Base-by-base conservation (phyloP, 73 alveolate species). In the Paramecium sexaurelia region DNA sequence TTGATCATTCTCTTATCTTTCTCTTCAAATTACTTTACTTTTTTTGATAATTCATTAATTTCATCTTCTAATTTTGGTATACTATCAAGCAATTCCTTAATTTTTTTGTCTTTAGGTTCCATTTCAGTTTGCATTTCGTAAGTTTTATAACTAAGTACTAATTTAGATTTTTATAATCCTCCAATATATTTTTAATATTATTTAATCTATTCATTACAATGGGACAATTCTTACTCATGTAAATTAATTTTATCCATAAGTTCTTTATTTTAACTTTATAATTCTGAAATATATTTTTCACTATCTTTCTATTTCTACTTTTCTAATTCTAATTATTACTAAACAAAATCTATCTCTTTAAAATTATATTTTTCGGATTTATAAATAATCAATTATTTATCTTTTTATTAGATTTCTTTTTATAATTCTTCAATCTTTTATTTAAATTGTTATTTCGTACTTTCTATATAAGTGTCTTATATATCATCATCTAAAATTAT, bases 61-160 rank as follows among this genome's bases (percentile, higher is more conserved):
- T 57, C 78, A 0, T 57, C 78, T 57, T 57, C 78, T 26, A 57
- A 32, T 57, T 22, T 57, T 57, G 78, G 78, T 19, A 57, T 57
- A 32, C 78, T 57, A 1, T 57, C 78, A 6, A 57, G 10, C 8
- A 57, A 32, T 57, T 57, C 78, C 22, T 24, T 57, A 6, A 57
- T 57, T 20, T 57, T 57, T 24, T 57, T 57, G 22, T 57, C 78
- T 24, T 57, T 57, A 1, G 78, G 78, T 57, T 57, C 78, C 78
- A 57, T 57, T 57, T 57, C 78, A 10, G 43, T 57, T 57, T 57
- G 22, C 35, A 57, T 24, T 32, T 57, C 78, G 22, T 57, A 57
- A 20, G 78, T 57, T 57, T 57, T 57, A 57, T 57, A 57, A 20
- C 78, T 57, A 20, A 57, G 22, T 0, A 57, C 78, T 7, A 57